Conservation (phyloP, 441 rosid genomes). For the Hura crepitans region DNA sequence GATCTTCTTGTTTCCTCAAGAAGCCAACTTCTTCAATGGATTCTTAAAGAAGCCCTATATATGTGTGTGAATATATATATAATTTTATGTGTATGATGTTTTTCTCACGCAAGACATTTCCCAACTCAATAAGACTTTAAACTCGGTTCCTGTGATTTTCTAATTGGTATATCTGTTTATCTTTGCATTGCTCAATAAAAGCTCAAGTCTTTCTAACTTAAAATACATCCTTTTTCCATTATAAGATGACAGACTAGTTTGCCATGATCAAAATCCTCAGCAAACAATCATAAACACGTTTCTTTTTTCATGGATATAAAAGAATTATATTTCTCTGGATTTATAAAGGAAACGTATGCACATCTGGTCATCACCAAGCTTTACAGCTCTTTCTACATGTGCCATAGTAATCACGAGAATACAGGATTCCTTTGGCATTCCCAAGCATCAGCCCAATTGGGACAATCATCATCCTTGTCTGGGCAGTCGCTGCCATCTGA, state of each 20-base stretch:
- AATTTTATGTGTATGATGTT: neutral
- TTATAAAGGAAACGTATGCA: neutral
- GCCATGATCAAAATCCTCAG: neutral
- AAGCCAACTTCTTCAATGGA: conserved; percentile 33
- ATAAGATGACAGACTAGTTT: neutral
- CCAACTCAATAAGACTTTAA: neutral
- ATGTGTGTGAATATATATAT: neutral
- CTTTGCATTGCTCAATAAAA: neutral
- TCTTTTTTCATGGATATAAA: neutral
- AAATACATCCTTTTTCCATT: neutral
- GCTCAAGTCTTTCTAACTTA: neutral
- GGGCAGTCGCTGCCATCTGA: conserved; percentile 47
- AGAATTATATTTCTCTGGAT: neutral
- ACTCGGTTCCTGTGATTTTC: neutral
- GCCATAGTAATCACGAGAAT: conserved; percentile 84
- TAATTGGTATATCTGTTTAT: neutral
- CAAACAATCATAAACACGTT: neutral
- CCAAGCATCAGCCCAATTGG: conserved; percentile 71
- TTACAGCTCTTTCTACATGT: conserved; percentile 90
- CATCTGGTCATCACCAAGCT: conserved; percentile 43
- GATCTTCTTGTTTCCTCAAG: conserved; percentile 65
- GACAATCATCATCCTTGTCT: conserved; percentile 76
- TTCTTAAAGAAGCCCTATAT: conserved; percentile 9
- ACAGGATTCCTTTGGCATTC: conserved; percentile 86
- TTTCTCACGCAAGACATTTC: neutral